Conservation (phyloP, 2,329 filamentous ascomycete species). For the Clonostachys chloroleuca region DNA sequence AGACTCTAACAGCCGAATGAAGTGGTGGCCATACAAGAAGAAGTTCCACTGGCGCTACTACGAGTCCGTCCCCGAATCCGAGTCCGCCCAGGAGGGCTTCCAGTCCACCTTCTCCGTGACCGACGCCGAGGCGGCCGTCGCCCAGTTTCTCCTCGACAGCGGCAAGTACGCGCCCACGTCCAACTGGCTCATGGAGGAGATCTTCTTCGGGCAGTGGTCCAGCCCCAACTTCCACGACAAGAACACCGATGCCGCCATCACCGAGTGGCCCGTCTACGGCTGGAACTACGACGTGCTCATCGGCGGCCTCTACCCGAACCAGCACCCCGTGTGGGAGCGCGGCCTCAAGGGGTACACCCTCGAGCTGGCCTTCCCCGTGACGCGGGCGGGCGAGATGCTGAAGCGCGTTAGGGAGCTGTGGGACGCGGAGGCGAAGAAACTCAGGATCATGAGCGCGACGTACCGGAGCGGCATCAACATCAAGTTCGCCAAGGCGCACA, state of each 20-base stretch:
- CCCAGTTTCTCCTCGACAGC: constrained; percentile 35
- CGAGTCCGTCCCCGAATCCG: constrained; percentile 32
- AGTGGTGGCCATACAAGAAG: constrained; percentile 47
- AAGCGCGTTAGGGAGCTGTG: constrained; percentile 42
- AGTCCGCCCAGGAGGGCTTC: constrained; percentile 39
- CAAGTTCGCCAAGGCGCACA: constrained; percentile 44
- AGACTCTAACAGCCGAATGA: not conserved
- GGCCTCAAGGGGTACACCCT: constrained; percentile 41
- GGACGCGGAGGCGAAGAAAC: constrained; percentile 35
- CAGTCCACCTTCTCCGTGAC: constrained; percentile 48
- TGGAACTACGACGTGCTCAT: constrained; percentile 51
- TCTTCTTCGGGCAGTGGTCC: constrained; percentile 43
- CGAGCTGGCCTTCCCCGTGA: constrained; percentile 47
- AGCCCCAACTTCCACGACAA: constrained; percentile 48
- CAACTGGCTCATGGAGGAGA: constrained; percentile 42
- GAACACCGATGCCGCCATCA: constrained; percentile 34
- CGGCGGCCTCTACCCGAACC: constrained; percentile 41
- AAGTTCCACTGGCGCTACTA: constrained; percentile 51
- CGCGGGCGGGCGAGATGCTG: constrained; percentile 41
- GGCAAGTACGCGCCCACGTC: constrained; percentile 40
- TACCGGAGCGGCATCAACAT: constrained; percentile 49
- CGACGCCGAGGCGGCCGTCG: constrained; percentile 31
- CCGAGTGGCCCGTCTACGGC: constrained; percentile 43
- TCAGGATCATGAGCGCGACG: constrained; percentile 41
- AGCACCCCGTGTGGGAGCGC: constrained; percentile 45